Percentiles rank a stretch among this genome's conserved stretches.
phyloP scores from a whole-genome alignment of 441 rosid species.

The Brassica hybrid region DNA sequence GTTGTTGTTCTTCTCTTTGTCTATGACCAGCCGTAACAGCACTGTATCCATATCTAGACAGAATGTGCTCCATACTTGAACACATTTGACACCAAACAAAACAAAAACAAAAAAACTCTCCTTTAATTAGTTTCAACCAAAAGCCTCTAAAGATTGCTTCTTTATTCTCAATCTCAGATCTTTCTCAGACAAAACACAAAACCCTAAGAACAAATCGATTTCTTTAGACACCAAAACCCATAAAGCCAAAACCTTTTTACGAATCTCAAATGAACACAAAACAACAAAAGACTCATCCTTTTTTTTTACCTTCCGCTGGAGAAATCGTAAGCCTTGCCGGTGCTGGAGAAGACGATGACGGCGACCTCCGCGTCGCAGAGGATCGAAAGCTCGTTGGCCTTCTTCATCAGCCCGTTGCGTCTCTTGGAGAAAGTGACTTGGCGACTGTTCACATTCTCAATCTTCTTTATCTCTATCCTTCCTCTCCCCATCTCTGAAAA shows the following conservation, averaged over 20 bases:
- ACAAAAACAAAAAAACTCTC: not conserved
- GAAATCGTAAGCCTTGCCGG: constrained; percentile 88
- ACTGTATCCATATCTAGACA: constrained; percentile 32
- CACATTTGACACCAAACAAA: not conserved
- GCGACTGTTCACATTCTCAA: constrained; percentile 91
- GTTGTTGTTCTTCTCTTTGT: constrained; percentile 27
- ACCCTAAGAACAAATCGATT: not conserved
- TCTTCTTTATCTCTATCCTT: constrained; percentile 88
- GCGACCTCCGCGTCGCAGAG: constrained; percentile 94
- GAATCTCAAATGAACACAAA: not conserved
- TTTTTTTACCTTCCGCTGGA: constrained; percentile 65
- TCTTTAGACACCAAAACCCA: not conserved
- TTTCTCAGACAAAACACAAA: not conserved
- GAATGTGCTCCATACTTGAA: constrained; percentile 38
- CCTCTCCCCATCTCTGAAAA: constrained; percentile 70
- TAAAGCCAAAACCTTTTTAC: not conserved
- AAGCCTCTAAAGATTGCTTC: not conserved
- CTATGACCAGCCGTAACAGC: constrained; percentile 7
- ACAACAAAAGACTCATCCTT: too few species aligned
- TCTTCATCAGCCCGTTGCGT: constrained; percentile 82
- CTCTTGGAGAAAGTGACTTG: constrained; percentile 97
- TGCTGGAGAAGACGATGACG: constrained; percentile 86
- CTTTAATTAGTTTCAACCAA: constrained; percentile 4
- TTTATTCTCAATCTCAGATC: constrained; percentile 6
- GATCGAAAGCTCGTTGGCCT: constrained; percentile 85